Evolutionary conservation across 2,329 filamentous ascomycete species (phyloP).

Genomic region (Dothideomycetes sp.): DNA sequence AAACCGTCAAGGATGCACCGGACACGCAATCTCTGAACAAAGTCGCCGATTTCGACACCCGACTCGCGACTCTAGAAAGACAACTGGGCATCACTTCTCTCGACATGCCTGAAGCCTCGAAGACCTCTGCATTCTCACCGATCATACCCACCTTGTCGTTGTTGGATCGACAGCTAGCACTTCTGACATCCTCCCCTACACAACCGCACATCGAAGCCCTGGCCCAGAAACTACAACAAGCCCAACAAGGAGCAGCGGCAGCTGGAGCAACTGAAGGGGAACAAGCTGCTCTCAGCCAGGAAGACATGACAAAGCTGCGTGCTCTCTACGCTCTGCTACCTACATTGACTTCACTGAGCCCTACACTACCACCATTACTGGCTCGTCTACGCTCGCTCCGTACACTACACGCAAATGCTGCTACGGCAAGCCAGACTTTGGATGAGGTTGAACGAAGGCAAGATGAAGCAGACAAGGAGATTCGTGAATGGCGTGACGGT

Average conservation of each 20-base stretch:
- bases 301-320: slow-evolving; percentile 80
- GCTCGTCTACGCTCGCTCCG: slow-evolving; percentile 77
- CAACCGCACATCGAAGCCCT: slow-evolving; percentile 60
- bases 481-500: slow-evolving; percentile 77
- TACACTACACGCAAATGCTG: slow-evolving; percentile 78
- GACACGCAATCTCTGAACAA: slow-evolving; percentile 59
- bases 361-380: slow-evolving; percentile 73
- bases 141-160: slow-evolving; percentile 74
- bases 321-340: slow-evolving; percentile 81
- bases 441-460: slow-evolving; percentile 71
- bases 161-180: slow-evolving; percentile 70
- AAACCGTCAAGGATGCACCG: slow-evolving; percentile 5
- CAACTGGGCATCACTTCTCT: slow-evolving; percentile 65
- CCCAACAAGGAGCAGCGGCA: slow-evolving; percentile 24
- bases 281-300: slow-evolving; percentile 33
- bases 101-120: slow-evolving; percentile 49
- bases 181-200: slow-evolving; percentile 59
- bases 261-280: slow-evolving; percentile 17
- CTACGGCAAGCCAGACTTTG: slow-evolving; percentile 67
- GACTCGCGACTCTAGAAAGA: slow-evolving; percentile 70
- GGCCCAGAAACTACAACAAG: slow-evolving; percentile 62
- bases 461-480: slow-evolving; percentile 70
- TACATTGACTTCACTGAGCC: slow-evolving; percentile 77
- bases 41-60: slow-evolving; percentile 77
- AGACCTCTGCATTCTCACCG: slow-evolving; percentile 46